Percentiles rank a stretch among this genome's conserved stretches.
Evolutionary conservation across 2,329 filamentous ascomycete genomes (phyloP).

Genomic region (Talaromyces funiculosus): DNA sequence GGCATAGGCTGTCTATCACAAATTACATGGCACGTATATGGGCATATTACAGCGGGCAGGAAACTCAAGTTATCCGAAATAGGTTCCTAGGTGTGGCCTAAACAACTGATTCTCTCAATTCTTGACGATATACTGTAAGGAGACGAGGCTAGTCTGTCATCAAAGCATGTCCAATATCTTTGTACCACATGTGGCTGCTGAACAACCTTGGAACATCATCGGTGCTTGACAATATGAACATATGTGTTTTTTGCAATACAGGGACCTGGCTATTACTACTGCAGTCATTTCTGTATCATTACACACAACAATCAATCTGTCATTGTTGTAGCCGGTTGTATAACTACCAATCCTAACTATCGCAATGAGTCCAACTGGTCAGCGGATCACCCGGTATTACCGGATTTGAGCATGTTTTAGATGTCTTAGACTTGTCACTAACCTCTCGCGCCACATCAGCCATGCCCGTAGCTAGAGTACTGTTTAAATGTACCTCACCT

Average conservation of each 20-base stretch:
- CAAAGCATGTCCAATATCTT: background rate
- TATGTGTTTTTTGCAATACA: background rate
- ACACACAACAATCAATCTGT: background rate
- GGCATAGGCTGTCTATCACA: background rate
- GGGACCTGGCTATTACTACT: background rate
- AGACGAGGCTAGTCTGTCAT: background rate
- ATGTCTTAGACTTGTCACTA: background rate
- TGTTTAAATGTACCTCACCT: background rate
- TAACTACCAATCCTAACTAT: no score
- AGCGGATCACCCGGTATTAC: background rate
- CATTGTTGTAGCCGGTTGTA: background rate
- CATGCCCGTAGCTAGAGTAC: background rate
- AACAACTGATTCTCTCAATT: background rate
- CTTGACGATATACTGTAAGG: background rate
- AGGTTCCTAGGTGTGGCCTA: background rate
- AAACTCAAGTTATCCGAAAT: background rate
- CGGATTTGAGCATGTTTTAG: background rate
- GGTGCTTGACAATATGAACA: background rate
- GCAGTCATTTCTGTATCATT: background rate
- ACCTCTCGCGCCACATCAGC: background rate
- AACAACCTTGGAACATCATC: background rate
- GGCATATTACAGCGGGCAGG: background rate
- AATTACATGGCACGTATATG: constrained; percentile 3
- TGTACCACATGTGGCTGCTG: background rate
- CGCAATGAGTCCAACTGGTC: background rate